Conservation (phyloP, 148 eudicot species). For the Heliosperma pusillum region DNA sequence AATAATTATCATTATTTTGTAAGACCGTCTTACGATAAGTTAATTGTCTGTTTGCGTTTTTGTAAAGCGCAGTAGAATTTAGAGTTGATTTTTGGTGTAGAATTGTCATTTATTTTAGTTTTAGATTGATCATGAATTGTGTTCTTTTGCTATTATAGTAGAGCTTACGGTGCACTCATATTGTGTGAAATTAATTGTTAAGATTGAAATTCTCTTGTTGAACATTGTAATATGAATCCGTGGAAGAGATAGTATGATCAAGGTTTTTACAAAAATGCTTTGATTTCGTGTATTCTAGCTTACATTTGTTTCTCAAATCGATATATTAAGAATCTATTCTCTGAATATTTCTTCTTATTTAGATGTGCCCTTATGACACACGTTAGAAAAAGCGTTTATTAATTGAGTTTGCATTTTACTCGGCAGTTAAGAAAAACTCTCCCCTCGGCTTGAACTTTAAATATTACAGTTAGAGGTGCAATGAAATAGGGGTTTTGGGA, state of each 20-base stretch:
- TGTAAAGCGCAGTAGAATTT: no score
- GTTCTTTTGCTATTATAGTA: background rate
- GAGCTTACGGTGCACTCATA: background rate
- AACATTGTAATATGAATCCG: background rate
- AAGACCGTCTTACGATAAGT: background rate
- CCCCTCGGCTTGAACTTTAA: no score
- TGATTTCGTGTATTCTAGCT: background rate
- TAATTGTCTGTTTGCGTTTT: no score
- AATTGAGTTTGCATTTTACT: no score
- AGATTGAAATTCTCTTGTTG: background rate
- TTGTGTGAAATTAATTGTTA: background rate
- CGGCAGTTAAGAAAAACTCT: no score
- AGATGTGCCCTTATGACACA: no score
- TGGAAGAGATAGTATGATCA: background rate
- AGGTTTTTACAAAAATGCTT: background rate
- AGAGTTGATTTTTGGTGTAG: background rate
- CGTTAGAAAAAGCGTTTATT: no score
- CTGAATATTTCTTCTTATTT: no score
- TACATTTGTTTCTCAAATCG: background rate
- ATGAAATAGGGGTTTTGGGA: no score
- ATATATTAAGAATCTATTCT: background rate
- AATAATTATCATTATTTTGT: no score
- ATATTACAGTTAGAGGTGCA: no score
- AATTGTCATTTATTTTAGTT: background rate
- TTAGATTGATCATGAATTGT: background rate